Evolutionary conservation across 805 yeast genomes (phyloP), one percentile per base, ranked within the genome.

Genomic region (Middelhovenomyces tepae): DNA sequence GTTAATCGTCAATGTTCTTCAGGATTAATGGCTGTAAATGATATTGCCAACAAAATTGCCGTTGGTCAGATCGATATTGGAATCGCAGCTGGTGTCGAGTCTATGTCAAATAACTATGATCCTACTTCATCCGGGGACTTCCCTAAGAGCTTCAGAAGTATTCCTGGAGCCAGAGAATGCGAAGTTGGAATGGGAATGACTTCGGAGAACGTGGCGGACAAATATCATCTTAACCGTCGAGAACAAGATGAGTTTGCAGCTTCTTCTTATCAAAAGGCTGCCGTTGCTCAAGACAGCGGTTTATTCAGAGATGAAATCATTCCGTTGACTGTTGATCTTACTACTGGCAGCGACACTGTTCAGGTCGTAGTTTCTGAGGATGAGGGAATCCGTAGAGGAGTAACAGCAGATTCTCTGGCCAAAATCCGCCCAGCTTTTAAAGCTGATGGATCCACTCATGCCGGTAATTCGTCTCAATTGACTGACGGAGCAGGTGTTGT

Each of bases 401-500:
- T 82, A 49, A 69, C 84, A 60, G 81, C 79, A 54, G 65, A 66
- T 23, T 82, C 69, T 58, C 61, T 85, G 45, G 72, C 66, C 54
- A 38, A 75, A 36, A 93, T 94, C 14, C 76, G 94, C 68, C 77
- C 95, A 32, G 94, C 81, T 25, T 84, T 84, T 74, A 78, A 80
- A 60, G 75, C 71, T 58, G 93, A 82, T 50, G 95, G 94, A 57
- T 83, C 94, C 18, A 91, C 84, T 39, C 85, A 94, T 25, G 94
- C 89, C 16, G 86, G 93, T 44, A 85, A 85, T 53, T 91, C 94
- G 17, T 83, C 94, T 18, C 83, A 86, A 53, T 67, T 85, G 48
- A 85, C 82, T 56, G 95, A 85, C 58, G 95, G 95, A 64, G 94
- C 82, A 57, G 91, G 94, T 37, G 94, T 94, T 31, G 68, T 85